Percentiles rank a stretch among this genome's conserved stretches.
Evolutionary conservation across 495 filamentous ascomycete genomes (phyloP).

Genomic region (Penicillium pulvis): DNA sequence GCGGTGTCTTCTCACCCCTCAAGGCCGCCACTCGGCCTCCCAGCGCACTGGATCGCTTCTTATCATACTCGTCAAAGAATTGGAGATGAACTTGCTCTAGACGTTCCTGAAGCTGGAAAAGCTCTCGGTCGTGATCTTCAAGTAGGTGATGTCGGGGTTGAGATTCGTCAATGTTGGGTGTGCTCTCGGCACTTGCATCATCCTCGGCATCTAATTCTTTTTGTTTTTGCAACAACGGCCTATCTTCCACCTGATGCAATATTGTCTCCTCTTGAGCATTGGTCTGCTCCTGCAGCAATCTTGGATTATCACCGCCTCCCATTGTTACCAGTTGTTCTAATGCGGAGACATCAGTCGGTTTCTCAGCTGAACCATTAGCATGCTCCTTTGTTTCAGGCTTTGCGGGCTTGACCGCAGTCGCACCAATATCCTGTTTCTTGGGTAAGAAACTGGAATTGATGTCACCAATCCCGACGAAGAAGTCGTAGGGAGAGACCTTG

Average conservation of each 20-base stretch:
- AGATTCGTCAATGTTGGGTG: constrained; percentile 43
- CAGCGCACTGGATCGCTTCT: constrained; percentile 45
- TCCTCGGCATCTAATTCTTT: constrained; percentile 85
- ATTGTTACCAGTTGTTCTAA: constrained; percentile 77
- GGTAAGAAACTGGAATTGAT: constrained; percentile 98
- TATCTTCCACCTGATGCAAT: constrained; percentile 83
- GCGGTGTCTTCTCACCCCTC: constrained; percentile 52
- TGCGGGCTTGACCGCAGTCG: constrained; percentile 14
- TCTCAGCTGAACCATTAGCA: constrained; percentile 36
- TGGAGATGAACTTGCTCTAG: constrained; percentile 71
- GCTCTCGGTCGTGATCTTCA: constrained; percentile 80
- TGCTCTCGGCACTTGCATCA: constrained; percentile 54
- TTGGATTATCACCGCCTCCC: constrained; percentile 71
- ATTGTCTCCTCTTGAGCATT: constrained; percentile 83
- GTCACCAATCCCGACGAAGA: constrained; percentile 96
- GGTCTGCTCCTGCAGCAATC: constrained; percentile 70
- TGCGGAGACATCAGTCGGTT: constrained; percentile 51
- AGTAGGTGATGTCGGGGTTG: constrained; percentile 74
- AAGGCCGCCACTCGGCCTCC: constrained; percentile 63
- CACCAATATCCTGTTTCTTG: constrained; percentile 73
- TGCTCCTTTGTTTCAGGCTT: constrained; percentile 29
- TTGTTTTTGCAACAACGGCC: constrained; percentile 85
- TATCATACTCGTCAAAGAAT: constrained; percentile 84
- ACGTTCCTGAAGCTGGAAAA: constrained; percentile 70
- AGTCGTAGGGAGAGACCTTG: constrained; percentile 93